Evolutionary conservation across 306 rosid species (phyloP).

Genomic region (Morella rubra): DNA sequence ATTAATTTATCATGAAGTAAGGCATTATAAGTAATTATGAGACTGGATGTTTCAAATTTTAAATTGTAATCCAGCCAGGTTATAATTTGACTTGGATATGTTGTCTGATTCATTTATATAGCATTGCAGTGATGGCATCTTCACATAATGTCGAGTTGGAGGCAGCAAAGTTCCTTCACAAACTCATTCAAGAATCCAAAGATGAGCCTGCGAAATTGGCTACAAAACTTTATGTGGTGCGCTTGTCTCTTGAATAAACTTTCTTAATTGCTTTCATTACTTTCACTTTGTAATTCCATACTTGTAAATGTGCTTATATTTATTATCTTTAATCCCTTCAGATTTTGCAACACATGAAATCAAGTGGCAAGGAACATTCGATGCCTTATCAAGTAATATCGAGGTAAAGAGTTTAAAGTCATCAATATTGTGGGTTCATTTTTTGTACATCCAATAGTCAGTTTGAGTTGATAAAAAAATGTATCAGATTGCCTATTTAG

Average conservation of each 20-base stretch:
- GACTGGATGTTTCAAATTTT: slow-evolving; percentile 5
- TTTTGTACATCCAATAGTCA: not conserved
- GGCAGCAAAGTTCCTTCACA: slow-evolving; percentile 98
- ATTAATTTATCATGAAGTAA: not conserved
- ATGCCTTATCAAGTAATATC: slow-evolving; percentile 99
- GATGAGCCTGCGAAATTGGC: slow-evolving; percentile 98
- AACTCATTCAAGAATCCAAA: slow-evolving; percentile 94
- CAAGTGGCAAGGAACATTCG: slow-evolving; percentile 96
- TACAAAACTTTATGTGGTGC: slow-evolving; percentile 89
- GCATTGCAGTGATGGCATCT: slow-evolving; percentile 70
- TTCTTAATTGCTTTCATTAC: slow-evolving; percentile 1
- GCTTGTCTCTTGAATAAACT: slow-evolving; percentile 28
- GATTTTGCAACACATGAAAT: slow-evolving; percentile 98
- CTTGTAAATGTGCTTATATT: slow-evolving; percentile 11
- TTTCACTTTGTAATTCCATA: slow-evolving; percentile 11
- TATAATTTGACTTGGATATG: slow-evolving; percentile 13
- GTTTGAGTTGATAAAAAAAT: not conserved
- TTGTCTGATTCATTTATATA: slow-evolving; percentile 18
- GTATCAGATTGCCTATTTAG: not conserved
- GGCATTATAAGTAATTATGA: not conserved
- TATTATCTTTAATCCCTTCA: slow-evolving; percentile 39
- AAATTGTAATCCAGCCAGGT: slow-evolving; percentile 4
- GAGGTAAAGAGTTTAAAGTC: slow-evolving; percentile 48
- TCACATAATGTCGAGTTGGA: slow-evolving; percentile 94
- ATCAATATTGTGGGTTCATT: not conserved